Percentiles rank a stretch among this genome's conserved stretches.
Conservation (phyloP, 2,329 filamentous ascomycete genomes). For the Claviceps purpurea region DNA sequence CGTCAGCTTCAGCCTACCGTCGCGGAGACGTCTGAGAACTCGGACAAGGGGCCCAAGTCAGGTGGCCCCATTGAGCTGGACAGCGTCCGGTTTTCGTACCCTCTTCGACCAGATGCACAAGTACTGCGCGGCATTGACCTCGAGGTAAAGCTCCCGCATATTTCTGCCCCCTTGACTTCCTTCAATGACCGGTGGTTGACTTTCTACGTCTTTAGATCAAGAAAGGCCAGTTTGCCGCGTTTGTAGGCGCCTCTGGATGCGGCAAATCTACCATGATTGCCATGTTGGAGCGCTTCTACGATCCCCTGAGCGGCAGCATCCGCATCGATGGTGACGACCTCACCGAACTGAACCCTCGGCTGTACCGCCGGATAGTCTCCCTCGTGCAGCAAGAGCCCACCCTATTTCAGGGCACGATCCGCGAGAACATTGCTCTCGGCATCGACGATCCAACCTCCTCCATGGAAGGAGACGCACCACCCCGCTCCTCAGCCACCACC, state of each 20-base stretch:
- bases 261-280: slow-evolving; percentile 50
- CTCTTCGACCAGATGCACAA: slow-evolving; percentile 27
- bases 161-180: no score
- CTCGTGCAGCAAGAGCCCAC: slow-evolving; percentile 46
- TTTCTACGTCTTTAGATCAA: slow-evolving; percentile 17
- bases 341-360: slow-evolving; percentile 28
- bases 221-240: slow-evolving; percentile 36
- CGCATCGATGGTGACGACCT: slow-evolving; percentile 30
- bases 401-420: slow-evolving; percentile 69
- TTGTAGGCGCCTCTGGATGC: slow-evolving; percentile 43
- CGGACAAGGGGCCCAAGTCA: slow-evolving; percentile 20
- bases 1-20: slow-evolving; percentile 27
- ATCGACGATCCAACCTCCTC: slow-evolving; percentile 10
- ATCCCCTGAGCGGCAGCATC: slow-evolving; percentile 31
- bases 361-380: slow-evolving; percentile 38
- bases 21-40: slow-evolving; percentile 27
- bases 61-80: slow-evolving; percentile 31
- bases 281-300: slow-evolving; percentile 33
- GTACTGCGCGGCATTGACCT: slow-evolving; percentile 31
- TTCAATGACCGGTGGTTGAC: no score
- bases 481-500: slow-evolving; percentile 11
- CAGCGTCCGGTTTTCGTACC: slow-evolving; percentile 51
- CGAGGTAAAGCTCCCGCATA: slow-evolving; percentile 9
- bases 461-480: background rate
- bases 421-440: slow-evolving; percentile 54